Conservation (phyloP, 2,329 filamentous ascomycete species). For the Talaromyces sp. region DNA sequence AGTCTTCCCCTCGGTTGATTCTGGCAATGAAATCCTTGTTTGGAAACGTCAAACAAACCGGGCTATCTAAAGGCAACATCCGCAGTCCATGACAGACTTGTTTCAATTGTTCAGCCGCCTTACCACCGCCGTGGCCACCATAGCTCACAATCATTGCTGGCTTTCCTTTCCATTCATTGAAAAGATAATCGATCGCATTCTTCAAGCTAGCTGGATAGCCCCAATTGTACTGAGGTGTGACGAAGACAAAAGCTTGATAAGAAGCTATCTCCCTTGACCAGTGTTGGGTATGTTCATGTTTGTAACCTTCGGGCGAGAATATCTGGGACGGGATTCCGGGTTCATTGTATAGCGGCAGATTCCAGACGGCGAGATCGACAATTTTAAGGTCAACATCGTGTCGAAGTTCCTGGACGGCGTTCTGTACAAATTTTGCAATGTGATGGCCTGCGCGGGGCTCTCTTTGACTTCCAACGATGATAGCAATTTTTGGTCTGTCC, state of each 20-base stretch:
- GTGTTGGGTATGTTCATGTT: constrained; percentile 4
- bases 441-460: background rate
- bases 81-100: constrained; percentile 8
- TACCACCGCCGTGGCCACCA: constrained; percentile 36
- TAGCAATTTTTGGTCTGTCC: background rate
- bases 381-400: background rate
- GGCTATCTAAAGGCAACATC: constrained; percentile 3
- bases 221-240: constrained; percentile 47
- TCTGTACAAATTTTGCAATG: constrained; percentile 3
- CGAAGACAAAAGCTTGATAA: constrained; percentile 29
- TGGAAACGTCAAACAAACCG: constrained; percentile 2
- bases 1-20: constrained; percentile 1
- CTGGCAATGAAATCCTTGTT: background rate
- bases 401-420: background rate
- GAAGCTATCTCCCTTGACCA: constrained; percentile 10
- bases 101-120: constrained; percentile 2
- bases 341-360: constrained; percentile 8
- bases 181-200: constrained; percentile 56
- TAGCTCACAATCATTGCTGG: constrained; percentile 49
- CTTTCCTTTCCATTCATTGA: constrained; percentile 53
- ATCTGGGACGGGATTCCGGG: constrained; percentile 5
- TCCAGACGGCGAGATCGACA: constrained; percentile 8
- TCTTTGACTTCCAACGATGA: constrained; percentile 7
- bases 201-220: constrained; percentile 48
- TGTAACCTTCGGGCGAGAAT: background rate